Evolutionary conservation across 805 yeast species (phyloP).

Genomic region (Danielozyma ontarioensis): DNA sequence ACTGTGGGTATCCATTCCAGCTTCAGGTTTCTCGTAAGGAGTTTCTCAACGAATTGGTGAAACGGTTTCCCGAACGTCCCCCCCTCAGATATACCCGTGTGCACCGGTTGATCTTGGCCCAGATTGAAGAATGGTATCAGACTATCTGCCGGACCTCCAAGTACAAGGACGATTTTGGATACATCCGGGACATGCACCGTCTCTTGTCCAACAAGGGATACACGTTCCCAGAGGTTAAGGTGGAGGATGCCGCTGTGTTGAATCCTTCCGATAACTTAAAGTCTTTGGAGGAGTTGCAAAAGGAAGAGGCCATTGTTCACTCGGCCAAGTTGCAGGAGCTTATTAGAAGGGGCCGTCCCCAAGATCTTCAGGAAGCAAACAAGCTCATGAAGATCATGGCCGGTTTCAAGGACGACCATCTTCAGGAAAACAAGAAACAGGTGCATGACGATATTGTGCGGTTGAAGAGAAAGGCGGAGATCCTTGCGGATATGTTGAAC

Average conservation of each 20-base stretch:
- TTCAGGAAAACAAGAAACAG: constrained; percentile 67
- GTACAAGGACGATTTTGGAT: constrained; percentile 87
- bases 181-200: constrained; percentile 93
- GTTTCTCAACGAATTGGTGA: constrained; percentile 87
- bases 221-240: constrained; percentile 83
- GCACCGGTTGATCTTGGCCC: constrained; percentile 80
- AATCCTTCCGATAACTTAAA: constrained; percentile 84
- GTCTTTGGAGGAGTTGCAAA: constrained; percentile 83
- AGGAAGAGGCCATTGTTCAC: constrained; percentile 89
- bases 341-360: constrained; percentile 92
- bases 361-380: constrained; percentile 93
- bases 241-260: constrained; percentile 88
- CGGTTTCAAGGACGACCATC: constrained; percentile 85
- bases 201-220: constrained; percentile 87
- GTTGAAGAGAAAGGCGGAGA: constrained; percentile 77
- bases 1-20: constrained; percentile 97
- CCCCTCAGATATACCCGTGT: constrained; percentile 78
- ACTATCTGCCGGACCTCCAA: constrained; percentile 87
- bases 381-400: constrained; percentile 97
- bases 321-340: constrained; percentile 93
- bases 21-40: constrained; percentile 92
- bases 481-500: constrained; percentile 81
- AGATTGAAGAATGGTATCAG: constrained; percentile 96
- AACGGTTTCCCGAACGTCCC: constrained; percentile 91
- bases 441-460: constrained; percentile 81